phyloP scores from a whole-genome alignment of 225 moss, liverwort and hornwort species.

The Pseudoscleropodium purum region DNA sequence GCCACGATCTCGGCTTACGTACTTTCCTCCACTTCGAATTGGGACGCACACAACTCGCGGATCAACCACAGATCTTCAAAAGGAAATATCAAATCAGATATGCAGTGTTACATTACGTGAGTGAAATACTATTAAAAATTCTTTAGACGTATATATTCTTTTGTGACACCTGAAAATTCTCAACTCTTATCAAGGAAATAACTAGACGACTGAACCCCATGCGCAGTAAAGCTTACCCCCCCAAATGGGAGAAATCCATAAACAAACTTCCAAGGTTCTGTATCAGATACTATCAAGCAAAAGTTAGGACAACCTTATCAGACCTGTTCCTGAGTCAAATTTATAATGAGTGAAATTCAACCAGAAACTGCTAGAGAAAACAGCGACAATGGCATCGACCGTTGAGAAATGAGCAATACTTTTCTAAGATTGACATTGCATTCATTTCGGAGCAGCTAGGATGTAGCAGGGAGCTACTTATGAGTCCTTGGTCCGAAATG shows the following conservation, averaged over 20 bases:
- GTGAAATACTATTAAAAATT: neutral
- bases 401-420: neutral
- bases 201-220: neutral
- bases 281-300: neutral
- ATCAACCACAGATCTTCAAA: constrained; percentile 69
- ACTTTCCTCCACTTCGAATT: constrained; percentile 79
- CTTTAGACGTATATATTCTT: neutral
- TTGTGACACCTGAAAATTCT: neutral
- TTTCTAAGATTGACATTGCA: no score
- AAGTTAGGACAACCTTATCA: neutral
- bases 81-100: neutral
- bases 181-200: neutral
- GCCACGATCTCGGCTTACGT: constrained; percentile 61
- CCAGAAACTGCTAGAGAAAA: neutral
- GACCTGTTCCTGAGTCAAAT: neutral
- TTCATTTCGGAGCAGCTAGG: no score
- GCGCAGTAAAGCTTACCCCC: constrained; percentile 35
- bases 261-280: constrained; percentile 82
- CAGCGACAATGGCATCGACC: neutral
- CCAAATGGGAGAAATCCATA: constrained; percentile 81
- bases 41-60: constrained; percentile 74
- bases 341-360: neutral
- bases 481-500: no score
- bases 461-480: no score
- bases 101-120: neutral